phyloP scores from a whole-genome alignment of 106 monocot species.

The Apostasia ramifera region DNA sequence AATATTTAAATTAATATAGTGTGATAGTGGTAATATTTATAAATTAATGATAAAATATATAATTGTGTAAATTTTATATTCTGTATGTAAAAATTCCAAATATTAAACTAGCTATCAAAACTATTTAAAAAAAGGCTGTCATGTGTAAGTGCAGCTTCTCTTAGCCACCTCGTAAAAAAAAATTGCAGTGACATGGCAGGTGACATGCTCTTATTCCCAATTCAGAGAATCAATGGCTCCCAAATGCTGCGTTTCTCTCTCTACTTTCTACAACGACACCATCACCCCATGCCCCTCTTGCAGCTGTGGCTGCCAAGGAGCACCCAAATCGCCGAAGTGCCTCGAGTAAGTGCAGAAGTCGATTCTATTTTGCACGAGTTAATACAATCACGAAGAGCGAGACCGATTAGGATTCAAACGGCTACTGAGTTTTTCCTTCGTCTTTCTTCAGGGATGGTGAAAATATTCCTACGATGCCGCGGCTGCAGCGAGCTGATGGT shows the following conservation, averaged over 20 bases:
- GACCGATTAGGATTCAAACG: too few relatives aligned
- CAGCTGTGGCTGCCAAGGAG: slow-evolving; percentile 53
- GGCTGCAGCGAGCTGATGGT: slow-evolving; percentile 6
- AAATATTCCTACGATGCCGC: not conserved
- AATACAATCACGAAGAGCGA: not conserved
- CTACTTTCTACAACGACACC: slow-evolving; percentile 59
- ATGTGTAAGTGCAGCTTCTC: not conserved
- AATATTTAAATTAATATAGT: too few relatives aligned
- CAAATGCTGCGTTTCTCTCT: slow-evolving; percentile 76
- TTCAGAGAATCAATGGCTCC: slow-evolving; percentile 29
- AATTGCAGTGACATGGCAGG: slow-evolving; percentile 66
- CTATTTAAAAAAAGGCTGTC: too few relatives aligned
- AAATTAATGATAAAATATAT: too few relatives aligned
- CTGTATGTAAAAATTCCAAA: too few relatives aligned
- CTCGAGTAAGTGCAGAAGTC: slow-evolving; percentile 16
- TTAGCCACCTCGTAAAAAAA: not conserved
- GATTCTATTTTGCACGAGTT: not conserved
- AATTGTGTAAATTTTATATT: too few relatives aligned
- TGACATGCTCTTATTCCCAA: slow-evolving; percentile 61
- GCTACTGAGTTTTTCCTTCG: not conserved
- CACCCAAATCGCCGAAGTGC: slow-evolving; percentile 22
- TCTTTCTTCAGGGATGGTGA: slow-evolving; percentile 15
- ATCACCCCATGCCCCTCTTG: slow-evolving; percentile 62
- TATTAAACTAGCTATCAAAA: too few relatives aligned
- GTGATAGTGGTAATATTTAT: too few relatives aligned